phyloP scores from a whole-genome alignment of 2,329 filamentous ascomycete species.

The Ophiostoma tasmaniense region DNA sequence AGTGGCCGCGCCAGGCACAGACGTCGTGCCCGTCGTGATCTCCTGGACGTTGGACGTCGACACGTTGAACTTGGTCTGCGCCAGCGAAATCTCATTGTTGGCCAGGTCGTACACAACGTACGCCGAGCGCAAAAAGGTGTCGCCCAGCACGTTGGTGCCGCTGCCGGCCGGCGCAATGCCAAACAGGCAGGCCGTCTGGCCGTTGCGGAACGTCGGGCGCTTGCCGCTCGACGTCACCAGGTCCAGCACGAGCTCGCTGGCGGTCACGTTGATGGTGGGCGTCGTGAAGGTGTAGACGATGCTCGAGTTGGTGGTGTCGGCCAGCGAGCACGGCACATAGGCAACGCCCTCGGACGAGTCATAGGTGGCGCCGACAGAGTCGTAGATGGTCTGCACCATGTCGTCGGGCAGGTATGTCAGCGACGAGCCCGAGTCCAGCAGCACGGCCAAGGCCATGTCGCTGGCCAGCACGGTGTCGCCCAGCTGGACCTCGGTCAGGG shows the following conservation, averaged over 20 bases:
- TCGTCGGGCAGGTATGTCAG: conserved; percentile 57
- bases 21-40: conserved; percentile 40
- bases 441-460: conserved; percentile 49
- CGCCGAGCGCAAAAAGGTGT: conserved; percentile 65
- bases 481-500: conserved; percentile 51
- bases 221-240: conserved; percentile 38
- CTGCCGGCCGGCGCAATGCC: conserved; percentile 53
- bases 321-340: conserved; percentile 52
- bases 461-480: conserved; percentile 34
- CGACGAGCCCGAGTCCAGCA: conserved; percentile 63
- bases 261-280: conserved; percentile 45
- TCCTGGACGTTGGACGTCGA: conserved; percentile 43
- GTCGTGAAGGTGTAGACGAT: conserved; percentile 49
- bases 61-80: conserved; percentile 56
- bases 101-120: conserved; percentile 69
- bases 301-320: conserved; percentile 30
- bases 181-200: conserved; percentile 53
- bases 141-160: conserved; percentile 56
- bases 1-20: conserved; percentile 46
- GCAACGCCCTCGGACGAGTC: conserved; percentile 44
- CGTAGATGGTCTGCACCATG: conserved; percentile 47
- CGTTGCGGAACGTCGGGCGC: conserved; percentile 44
- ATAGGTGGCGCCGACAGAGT: conserved; percentile 51
- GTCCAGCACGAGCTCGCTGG: conserved; percentile 53
- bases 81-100: conserved; percentile 63